Conservation (phyloP, 768 basidiomycete species). For the Podaxis sp. region DNA sequence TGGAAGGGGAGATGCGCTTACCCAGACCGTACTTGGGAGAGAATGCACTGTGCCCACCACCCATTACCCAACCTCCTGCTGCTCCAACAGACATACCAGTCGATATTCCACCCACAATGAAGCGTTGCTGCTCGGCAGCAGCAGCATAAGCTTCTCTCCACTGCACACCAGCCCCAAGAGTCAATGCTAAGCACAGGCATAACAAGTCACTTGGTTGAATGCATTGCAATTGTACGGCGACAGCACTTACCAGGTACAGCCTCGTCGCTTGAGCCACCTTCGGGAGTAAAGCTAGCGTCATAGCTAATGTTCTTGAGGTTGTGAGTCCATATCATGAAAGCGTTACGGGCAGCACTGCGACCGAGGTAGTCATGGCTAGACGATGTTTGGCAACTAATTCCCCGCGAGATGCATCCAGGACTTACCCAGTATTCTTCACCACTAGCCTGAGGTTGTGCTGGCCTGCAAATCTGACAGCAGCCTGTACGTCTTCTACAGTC, state of each 20-base stretch:
- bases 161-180: constrained; percentile 43
- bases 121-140: constrained; percentile 35
- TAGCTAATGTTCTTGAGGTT: constrained; percentile 35
- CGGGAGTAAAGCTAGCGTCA: constrained; percentile 27
- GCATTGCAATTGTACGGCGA: background rate
- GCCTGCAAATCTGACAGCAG: constrained; percentile 36
- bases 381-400: background rate
- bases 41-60: constrained; percentile 45
- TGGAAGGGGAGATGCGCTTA: constrained; percentile 39
- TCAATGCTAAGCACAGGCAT: constrained; percentile 22
- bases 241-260: constrained; percentile 20
- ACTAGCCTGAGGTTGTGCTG: constrained; percentile 36
- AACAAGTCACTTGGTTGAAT: background rate
- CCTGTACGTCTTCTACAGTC: constrained; percentile 37
- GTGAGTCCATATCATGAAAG: constrained; percentile 42
- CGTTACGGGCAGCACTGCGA: constrained; percentile 39
- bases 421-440: constrained; percentile 33
- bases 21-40: constrained; percentile 44
- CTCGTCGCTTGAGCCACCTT: constrained; percentile 26
- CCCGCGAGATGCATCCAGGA: background rate
- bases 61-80: constrained; percentile 47
- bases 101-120: constrained; percentile 47
- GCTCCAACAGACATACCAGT: constrained; percentile 42
- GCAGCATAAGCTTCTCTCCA: constrained; percentile 44
- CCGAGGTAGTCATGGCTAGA: constrained; percentile 43